Evolutionary conservation across 345 rosid species (phyloP).

Genomic region (Microthlaspi erraticum): DNA sequence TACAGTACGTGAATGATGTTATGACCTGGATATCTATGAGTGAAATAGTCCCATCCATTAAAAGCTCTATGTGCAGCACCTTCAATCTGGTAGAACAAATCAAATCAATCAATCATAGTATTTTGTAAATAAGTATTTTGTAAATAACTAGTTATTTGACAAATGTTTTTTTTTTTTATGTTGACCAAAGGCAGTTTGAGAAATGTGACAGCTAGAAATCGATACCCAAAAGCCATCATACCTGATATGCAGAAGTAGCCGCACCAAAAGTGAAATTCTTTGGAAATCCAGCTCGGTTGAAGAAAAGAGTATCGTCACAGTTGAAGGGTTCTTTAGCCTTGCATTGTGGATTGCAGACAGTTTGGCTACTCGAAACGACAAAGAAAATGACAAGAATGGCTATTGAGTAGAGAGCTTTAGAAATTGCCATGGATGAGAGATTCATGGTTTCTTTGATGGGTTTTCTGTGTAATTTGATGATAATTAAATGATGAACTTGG

Average conservation of each 20-base stretch:
- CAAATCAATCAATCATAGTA: background rate
- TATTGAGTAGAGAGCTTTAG: background rate
- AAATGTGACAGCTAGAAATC: background rate
- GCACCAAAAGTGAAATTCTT: constrained; percentile 24
- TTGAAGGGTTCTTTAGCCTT: constrained; percentile 27
- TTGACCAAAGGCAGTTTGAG: too few relatives aligned
- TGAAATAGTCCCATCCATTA: constrained; percentile 31
- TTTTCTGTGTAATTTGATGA: too few relatives aligned
- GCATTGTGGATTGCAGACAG: background rate
- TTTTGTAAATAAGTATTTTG: too few relatives aligned
- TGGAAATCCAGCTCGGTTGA: constrained; percentile 21
- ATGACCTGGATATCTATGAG: constrained; percentile 39
- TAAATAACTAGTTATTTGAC: too few relatives aligned
- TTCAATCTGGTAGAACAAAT: constrained; percentile 11
- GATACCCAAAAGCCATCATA: background rate
- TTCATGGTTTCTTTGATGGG: too few relatives aligned
- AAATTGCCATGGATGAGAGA: too few relatives aligned
- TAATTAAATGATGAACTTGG: too few relatives aligned
- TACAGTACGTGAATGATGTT: background rate
- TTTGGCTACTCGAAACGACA: background rate
- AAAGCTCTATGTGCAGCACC: constrained; percentile 34
- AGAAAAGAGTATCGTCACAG: constrained; percentile 1
- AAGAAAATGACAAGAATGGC: background rate
- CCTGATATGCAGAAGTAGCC: constrained; percentile 34
- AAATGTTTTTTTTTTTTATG: too few relatives aligned